A percentile compares a stretch with the other conserved stretches of the same genome.
Evolutionary conservation across 2,329 filamentous ascomycete species (phyloP).

Genomic region (Periconia digitata): DNA sequence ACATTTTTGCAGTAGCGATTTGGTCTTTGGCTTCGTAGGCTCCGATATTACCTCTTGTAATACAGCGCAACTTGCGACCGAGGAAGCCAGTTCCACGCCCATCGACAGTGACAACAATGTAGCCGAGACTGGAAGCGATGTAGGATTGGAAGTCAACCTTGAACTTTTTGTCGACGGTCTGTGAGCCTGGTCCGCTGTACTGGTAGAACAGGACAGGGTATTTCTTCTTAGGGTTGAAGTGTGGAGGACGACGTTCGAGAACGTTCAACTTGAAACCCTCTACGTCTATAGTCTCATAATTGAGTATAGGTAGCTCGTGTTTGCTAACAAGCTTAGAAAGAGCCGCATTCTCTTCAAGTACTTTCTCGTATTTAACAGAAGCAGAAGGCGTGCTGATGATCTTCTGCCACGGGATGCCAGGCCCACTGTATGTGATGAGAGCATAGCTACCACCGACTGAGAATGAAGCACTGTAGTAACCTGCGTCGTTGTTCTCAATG

Average conservation of each 20-base stretch:
- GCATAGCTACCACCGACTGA: conserved; percentile 80
- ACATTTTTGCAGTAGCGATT: conserved; percentile 84
- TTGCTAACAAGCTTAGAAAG: conserved; percentile 70
- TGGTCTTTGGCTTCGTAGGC: conserved; percentile 86
- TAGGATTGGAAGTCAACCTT: conserved; percentile 87
- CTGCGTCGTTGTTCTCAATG: conserved; percentile 71
- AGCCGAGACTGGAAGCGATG: conserved; percentile 80
- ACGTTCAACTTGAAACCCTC: conserved; percentile 73
- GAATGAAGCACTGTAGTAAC: conserved; percentile 82
- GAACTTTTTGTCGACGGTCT: conserved; percentile 80
- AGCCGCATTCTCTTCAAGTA: conserved; percentile 75
- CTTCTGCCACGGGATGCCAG: conserved; percentile 86
- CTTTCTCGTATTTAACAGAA: conserved; percentile 63
- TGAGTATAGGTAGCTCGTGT: conserved; percentile 78
- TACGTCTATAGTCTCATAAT: conserved; percentile 83
- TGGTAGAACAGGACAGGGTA: conserved; percentile 95
- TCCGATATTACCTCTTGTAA: conserved; percentile 81
- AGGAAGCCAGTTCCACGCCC: conserved; percentile 90
- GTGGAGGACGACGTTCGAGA: conserved; percentile 83
- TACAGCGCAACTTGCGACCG: conserved; percentile 79
- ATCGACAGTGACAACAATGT: conserved; percentile 93
- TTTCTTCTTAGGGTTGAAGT: conserved; percentile 79
- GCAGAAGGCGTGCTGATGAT: conserved; percentile 81
- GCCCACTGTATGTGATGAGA: conserved; percentile 81
- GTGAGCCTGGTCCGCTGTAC: conserved; percentile 93